These are phyloP conservation scores for Phytophthora aleatoria DNA, from an alignment of 352 stramenopile genomes.

Conservation along the genomic window DNA sequence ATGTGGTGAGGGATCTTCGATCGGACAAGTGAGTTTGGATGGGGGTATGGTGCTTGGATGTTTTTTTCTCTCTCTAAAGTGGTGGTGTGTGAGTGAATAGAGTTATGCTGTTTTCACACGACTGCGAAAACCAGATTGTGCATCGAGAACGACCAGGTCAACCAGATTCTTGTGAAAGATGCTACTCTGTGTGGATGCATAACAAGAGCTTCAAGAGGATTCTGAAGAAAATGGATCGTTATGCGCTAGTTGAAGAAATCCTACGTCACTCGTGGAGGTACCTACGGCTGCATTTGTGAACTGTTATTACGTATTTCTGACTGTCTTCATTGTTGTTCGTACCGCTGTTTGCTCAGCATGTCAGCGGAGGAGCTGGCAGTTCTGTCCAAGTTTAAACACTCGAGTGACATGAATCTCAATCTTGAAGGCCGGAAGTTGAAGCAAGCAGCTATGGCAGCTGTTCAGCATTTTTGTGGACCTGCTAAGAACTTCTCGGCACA, in stretches of 20 bases:
- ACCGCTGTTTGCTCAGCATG: constrained; percentile 29
- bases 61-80: background rate
- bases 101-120: constrained; percentile 72
- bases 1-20: constrained; percentile 66
- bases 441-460: constrained; percentile 52
- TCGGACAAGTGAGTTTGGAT: constrained; percentile 53
- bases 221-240: constrained; percentile 73
- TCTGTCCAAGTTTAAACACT: constrained; percentile 71
- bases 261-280: constrained; percentile 67
- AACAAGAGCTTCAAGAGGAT: constrained; percentile 77
- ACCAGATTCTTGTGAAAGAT: constrained; percentile 56
- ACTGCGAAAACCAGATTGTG: constrained; percentile 65
- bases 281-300: background rate
- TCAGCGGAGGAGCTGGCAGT: constrained; percentile 46
- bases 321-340: background rate
- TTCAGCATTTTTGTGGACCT: constrained; percentile 41
- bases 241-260: constrained; percentile 61
- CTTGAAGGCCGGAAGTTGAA: constrained; percentile 65
- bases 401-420: constrained; percentile 60
- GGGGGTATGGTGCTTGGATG: background rate
- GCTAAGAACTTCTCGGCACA: constrained; percentile 5
- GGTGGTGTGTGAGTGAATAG: constrained; percentile 28
- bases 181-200: constrained; percentile 58
- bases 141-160: constrained; percentile 51
- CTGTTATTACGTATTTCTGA: background rate